These are phyloP conservation scores for Annulohypoxylon moriforme DNA, from an alignment of 495 filamentous ascomycete species.

Conservation along the genomic window DNA sequence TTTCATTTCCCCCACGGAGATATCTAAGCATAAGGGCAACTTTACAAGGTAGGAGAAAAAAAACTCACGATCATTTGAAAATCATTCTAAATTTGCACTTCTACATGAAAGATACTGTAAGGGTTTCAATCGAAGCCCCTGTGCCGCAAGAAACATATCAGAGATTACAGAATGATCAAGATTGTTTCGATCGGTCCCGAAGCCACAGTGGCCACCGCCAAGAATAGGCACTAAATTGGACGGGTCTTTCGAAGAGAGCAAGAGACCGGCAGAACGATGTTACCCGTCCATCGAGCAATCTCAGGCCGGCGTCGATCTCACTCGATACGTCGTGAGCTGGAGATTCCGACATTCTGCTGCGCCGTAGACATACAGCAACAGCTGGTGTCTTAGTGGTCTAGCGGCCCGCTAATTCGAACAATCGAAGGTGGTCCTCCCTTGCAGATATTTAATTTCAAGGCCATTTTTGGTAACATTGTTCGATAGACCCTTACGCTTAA, in stretches of 20 bases:
- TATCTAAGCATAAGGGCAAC: no score
- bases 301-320: constrained; percentile 37
- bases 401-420: constrained; percentile 17
- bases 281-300: constrained; percentile 43
- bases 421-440: neutral
- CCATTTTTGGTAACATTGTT: constrained; percentile 35
- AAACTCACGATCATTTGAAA: constrained; percentile 4
- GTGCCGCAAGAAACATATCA: constrained; percentile 34
- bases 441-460: constrained; percentile 14
- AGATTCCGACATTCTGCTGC: constrained; percentile 29
- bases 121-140: constrained; percentile 23
- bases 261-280: constrained; percentile 24
- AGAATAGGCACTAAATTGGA: constrained; percentile 19
- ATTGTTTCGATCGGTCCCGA: constrained; percentile 43
- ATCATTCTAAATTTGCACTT: constrained; percentile 35
- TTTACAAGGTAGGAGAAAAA: neutral
- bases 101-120: constrained; percentile 20
- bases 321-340: constrained; percentile 33
- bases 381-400: neutral
- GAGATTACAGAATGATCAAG: constrained; percentile 9
- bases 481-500: constrained; percentile 20
- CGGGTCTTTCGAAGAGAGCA: constrained; percentile 7
- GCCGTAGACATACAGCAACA: constrained; percentile 34
- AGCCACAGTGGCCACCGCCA: constrained; percentile 27
- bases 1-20: constrained; percentile 29